Conservation (phyloP, 768 basidiomycete genomes). For the Suillus subalutaceus region DNA sequence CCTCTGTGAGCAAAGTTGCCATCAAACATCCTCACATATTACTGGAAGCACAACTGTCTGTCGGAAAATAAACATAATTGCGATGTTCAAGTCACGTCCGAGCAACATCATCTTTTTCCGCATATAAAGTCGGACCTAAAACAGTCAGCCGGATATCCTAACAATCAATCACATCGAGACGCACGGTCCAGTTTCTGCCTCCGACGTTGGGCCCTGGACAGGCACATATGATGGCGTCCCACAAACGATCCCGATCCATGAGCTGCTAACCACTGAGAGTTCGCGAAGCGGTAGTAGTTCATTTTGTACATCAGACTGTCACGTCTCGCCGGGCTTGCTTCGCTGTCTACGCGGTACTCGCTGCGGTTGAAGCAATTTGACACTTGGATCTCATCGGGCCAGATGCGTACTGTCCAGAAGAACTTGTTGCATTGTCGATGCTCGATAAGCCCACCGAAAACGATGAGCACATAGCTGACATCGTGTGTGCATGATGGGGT, state of each 20-base stretch:
- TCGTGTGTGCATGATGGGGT: conserved; percentile 90
- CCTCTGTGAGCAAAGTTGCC: too few relatives aligned
- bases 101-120: too few relatives aligned
- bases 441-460: conserved; percentile 91
- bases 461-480: conserved; percentile 95
- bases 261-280: conserved; percentile 40
- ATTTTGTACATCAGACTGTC: conserved; percentile 99
- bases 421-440: conserved; percentile 99
- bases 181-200: conserved; percentile 66
- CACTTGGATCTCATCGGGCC: conserved; percentile 86
- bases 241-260: too few relatives aligned
- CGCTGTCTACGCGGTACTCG: conserved; percentile 61
- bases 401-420: conserved; percentile 97
- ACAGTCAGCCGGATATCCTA: conserved; percentile 10
- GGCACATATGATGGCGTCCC: too few relatives aligned
- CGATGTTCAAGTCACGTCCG: too few relatives aligned
- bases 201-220: too few relatives aligned
- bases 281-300: conserved; percentile 94
- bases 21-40: too few relatives aligned
- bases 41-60: too few relatives aligned
- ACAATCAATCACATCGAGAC: conserved; percentile 2
- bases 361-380: conserved; percentile 84
- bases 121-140: too few relatives aligned
- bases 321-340: conserved; percentile 80
- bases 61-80: too few relatives aligned